Evolutionary conservation across 2,329 filamentous ascomycete genomes (phyloP), one percentile per base, ranked within the genome.

Genomic region (Stemphylium lycopersici): DNA sequence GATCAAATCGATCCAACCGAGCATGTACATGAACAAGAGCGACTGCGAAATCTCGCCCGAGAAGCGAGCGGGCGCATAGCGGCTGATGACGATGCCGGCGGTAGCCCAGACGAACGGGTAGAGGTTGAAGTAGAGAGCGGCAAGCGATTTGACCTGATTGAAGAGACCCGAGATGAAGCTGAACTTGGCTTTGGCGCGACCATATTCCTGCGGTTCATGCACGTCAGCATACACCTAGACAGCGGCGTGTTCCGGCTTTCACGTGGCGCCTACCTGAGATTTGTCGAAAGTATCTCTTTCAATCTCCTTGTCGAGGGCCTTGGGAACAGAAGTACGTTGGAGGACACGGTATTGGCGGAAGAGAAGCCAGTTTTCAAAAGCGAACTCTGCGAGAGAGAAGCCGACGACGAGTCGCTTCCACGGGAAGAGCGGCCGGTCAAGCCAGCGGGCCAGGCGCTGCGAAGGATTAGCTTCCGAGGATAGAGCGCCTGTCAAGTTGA

Each of bases 391-490:
- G 68, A 98, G 76, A 26, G 92, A 96, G 80, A 99, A 99, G 69
- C 92, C 90, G 67, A 98, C 85, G 69, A 99, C 93, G 68, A 99
- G 87, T 75, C 87, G 90, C 86, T 97, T 99, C 95, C 95, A 99
- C 50, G 95, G 93, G 80, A 98, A 96, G 72, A 90, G 82, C 54
- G 93, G 93, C 72, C 90, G 87, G 81, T 99, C 95, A 69, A 98
- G 88, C 77, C 90, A 87, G 76, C 86, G 86, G 73, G 91, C 91
- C 66, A 98, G 87, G 81, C 84, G 81, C 82, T 86, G 39, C 20
- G 13, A 7, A 16, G 2, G 42, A 48, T 72, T 49, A 70, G 59
- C 20, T 4, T 4, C 31, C 15, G 31, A 7, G 1, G 16, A 11
- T 11, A 18, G 11, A 20, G n/a, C 16, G 36, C 33, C 3, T 43